A percentile compares a stretch with the other conserved stretches of the same genome.
Evolutionary conservation across 208 protist genomes (phyloP).

Genomic region (Crithidia sp.): DNA sequence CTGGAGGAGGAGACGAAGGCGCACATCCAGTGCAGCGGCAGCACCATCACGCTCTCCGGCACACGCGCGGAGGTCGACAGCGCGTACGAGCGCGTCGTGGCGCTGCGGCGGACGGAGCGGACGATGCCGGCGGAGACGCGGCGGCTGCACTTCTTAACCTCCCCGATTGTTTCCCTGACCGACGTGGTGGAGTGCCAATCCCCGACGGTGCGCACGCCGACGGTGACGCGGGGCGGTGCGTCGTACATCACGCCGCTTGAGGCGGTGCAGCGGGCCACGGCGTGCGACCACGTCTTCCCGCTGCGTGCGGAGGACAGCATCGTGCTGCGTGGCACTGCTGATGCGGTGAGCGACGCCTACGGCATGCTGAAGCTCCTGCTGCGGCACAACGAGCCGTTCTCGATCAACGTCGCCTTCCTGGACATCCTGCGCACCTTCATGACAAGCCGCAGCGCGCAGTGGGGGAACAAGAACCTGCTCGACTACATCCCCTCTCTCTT

Average conservation of each 20-base stretch:
- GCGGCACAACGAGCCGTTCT: constrained; percentile 31
- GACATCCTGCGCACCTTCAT: constrained; percentile 42
- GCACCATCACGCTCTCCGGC: constrained; percentile 39
- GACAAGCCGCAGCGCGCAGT: constrained; percentile 18
- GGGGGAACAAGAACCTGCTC: constrained; percentile 22
- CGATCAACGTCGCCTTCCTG: constrained; percentile 32
- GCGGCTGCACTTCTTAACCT: constrained; percentile 39
- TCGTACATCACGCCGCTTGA: constrained; percentile 42
- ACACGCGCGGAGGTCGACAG: constrained; percentile 32
- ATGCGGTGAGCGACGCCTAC: constrained; percentile 33
- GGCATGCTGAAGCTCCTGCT: constrained; percentile 50
- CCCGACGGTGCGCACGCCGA: constrained; percentile 8
- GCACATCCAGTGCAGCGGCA: constrained; percentile 35
- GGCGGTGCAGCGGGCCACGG: constrained; percentile 38
- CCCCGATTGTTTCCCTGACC: constrained; percentile 29
- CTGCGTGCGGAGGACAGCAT: constrained; percentile 45
- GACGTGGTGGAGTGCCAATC: constrained; percentile 22
- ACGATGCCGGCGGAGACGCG: constrained; percentile 31
- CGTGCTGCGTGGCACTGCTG: constrained; percentile 44
- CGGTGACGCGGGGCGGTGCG: neutral
- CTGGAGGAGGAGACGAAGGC: constrained; percentile 49
- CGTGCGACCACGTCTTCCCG: constrained; percentile 44
- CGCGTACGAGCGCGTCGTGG: constrained; percentile 33
- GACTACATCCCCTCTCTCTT: constrained; percentile 32
- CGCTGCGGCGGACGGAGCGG: constrained; percentile 39